These are phyloP conservation scores for Pyrenochaeta sp. DNA, from an alignment of 2,329 filamentous ascomycete genomes.

Conservation along the genomic window DNA sequence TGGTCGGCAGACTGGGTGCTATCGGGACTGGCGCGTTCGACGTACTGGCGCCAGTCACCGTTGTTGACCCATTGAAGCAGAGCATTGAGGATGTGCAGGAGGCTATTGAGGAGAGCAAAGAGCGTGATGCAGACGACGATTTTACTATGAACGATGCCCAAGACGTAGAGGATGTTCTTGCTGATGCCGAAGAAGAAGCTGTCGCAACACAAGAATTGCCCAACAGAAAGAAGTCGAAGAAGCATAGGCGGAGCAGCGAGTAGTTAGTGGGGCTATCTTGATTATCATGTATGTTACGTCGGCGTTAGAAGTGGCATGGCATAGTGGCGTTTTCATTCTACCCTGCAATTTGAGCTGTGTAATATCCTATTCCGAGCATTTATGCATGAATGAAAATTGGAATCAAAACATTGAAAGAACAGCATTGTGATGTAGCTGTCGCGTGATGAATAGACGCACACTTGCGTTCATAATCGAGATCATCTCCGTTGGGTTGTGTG, in stretches of 20 bases:
- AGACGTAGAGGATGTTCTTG: conserved; percentile 12
- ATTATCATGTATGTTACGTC: neutral
- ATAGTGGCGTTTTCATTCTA: neutral
- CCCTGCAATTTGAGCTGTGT: too few relatives aligned
- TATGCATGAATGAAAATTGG: too few relatives aligned
- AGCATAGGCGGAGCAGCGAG: conserved; percentile 9
- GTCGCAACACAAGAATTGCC: conserved; percentile 4
- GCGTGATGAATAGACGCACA: too few relatives aligned
- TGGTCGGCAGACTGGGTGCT: conserved; percentile 81
- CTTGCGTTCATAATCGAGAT: too few relatives aligned
- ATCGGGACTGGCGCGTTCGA: conserved; percentile 94
- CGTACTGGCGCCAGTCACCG: conserved; percentile 64
- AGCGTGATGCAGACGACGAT: conserved; percentile 13
- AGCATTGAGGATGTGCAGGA: conserved; percentile 20
- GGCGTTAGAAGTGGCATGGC: neutral
- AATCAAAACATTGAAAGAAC: too few relatives aligned
- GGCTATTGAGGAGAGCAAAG: conserved; percentile 21
- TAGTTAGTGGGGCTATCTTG: neutral
- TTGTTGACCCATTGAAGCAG: conserved; percentile 39
- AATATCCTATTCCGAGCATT: too few relatives aligned
- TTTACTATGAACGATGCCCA: conserved; percentile 20
- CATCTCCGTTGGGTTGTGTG: too few relatives aligned
- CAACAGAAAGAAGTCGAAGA: conserved; percentile 12
- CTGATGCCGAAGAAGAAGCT: conserved; percentile 1
- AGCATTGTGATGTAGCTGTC: too few relatives aligned